These are phyloP conservation scores for Medicago arabica DNA, from an alignment of 306 rosid genomes.

Conservation along the genomic window DNA sequence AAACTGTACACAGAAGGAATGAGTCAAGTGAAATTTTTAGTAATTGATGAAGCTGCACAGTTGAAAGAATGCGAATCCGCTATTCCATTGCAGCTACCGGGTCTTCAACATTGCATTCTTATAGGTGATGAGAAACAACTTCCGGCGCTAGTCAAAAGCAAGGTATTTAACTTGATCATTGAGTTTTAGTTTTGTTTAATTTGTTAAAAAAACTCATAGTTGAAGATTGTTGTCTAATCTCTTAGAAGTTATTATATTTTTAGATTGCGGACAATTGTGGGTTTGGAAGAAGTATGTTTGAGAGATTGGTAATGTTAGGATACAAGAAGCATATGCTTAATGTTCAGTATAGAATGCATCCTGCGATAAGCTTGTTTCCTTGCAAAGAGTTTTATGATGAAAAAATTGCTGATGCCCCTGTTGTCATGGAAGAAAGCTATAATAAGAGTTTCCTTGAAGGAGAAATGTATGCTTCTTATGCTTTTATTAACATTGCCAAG, in stretches of 20 bases:
- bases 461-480: constrained; percentile 39
- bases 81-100: constrained; percentile 55
- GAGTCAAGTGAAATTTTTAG: constrained; percentile 34
- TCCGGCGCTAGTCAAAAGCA: constrained; percentile 64
- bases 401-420: constrained; percentile 40
- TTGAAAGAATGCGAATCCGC: constrained; percentile 63
- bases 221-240: background rate
- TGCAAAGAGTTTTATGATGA: constrained; percentile 47
- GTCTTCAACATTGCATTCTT: constrained; percentile 45
- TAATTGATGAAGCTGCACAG: constrained; percentile 67
- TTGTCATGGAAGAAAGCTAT: constrained; percentile 35
- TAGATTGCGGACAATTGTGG: constrained; percentile 44
- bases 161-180: constrained; percentile 44
- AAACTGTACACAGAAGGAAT: constrained; percentile 32
- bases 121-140: constrained; percentile 66
- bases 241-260: background rate
- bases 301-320: constrained; percentile 50
- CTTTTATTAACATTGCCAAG: constrained; percentile 47
- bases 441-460: constrained; percentile 39
- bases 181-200: too few species aligned
- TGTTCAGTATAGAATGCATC: constrained; percentile 60
- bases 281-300: constrained; percentile 56
- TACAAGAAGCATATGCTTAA: constrained; percentile 44
- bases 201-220: too few species aligned
- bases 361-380: constrained; percentile 54